phyloP scores from a whole-genome alignment of 2,329 filamentous ascomycete genomes.

The Monosporascus sp. region DNA sequence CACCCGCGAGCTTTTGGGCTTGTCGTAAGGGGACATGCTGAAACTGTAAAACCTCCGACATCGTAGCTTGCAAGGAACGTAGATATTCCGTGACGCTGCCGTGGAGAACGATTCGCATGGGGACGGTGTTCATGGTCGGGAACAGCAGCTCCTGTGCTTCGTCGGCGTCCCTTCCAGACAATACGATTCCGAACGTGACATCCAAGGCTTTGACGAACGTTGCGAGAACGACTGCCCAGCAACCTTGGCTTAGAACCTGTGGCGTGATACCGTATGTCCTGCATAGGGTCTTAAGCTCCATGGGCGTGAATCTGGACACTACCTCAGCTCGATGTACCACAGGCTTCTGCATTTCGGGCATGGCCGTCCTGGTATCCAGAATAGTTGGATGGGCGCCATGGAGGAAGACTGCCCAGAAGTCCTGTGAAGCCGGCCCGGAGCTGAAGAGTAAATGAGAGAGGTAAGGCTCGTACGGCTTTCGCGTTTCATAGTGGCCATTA shows the following conservation, averaged over 20 bases:
- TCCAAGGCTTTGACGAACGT: constrained; percentile 60
- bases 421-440: constrained; percentile 33
- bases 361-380: constrained; percentile 10
- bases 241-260: constrained; percentile 70
- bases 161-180: constrained; percentile 78
- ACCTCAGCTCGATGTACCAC: constrained; percentile 37
- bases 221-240: constrained; percentile 68
- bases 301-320: constrained; percentile 34
- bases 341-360: background rate
- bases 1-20: constrained; percentile 48
- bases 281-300: constrained; percentile 53
- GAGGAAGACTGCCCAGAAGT: constrained; percentile 70
- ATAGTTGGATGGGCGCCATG: constrained; percentile 39
- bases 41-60: constrained; percentile 59
- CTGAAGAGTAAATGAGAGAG: constrained; percentile 49
- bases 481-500: constrained; percentile 29
- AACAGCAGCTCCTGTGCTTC: constrained; percentile 66
- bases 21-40: constrained; percentile 75
- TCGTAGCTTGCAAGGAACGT: constrained; percentile 65
- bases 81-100: constrained; percentile 61
- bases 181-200: constrained; percentile 73
- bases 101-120: constrained; percentile 67
- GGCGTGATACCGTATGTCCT: constrained; percentile 61
- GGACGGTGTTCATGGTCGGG: constrained; percentile 88
- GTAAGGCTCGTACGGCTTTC: constrained; percentile 45